Conservation (phyloP, 352 stramenopile species). For the Phytophthora agathidicida region DNA sequence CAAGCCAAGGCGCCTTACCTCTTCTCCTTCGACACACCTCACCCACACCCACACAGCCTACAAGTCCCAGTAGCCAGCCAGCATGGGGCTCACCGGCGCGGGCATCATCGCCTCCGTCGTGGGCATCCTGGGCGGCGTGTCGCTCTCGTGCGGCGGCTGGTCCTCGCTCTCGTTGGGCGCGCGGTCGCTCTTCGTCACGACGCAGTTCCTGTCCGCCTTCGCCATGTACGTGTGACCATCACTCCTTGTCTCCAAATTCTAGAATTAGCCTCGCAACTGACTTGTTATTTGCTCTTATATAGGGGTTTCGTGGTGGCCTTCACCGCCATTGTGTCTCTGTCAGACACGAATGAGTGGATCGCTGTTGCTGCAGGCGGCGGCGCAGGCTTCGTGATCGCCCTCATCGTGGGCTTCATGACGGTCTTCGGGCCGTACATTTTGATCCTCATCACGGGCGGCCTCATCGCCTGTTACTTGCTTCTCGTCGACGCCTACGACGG, state of each 20-base stretch:
- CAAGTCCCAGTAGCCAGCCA: conserved; percentile 22
- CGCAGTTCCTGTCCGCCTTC: conserved; percentile 84
- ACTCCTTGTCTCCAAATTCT: conserved; percentile 9
- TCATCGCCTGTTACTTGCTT: conserved; percentile 78
- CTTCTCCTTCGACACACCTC: conserved; percentile 4
- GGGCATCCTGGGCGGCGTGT: conserved; percentile 80
- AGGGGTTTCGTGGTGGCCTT: conserved; percentile 78
- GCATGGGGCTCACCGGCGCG: conserved; percentile 53
- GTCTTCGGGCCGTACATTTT: conserved; percentile 71
- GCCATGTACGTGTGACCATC: conserved; percentile 72
- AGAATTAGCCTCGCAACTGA: no score
- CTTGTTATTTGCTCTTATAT: conserved; percentile 19
- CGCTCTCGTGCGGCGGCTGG: conserved; percentile 87
- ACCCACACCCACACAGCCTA: neutral
- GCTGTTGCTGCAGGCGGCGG: conserved; percentile 64
- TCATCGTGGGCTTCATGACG: conserved; percentile 82
- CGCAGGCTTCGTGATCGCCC: conserved; percentile 63
- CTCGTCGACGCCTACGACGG: conserved; percentile 80
- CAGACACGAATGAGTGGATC: conserved; percentile 80
- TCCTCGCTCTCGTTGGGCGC: conserved; percentile 85
- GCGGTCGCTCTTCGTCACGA: conserved; percentile 82
- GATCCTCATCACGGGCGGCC: conserved; percentile 64
- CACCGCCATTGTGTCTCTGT: conserved; percentile 66
- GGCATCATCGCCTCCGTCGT: conserved; percentile 81
- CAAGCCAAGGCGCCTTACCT: conserved; percentile 20